A percentile compares a stretch with the other conserved stretches of the same genome.
Evolutionary conservation across 1,284 basidiomycete genomes (phyloP).

Genomic region (Vanrija pseudolonga): DNA sequence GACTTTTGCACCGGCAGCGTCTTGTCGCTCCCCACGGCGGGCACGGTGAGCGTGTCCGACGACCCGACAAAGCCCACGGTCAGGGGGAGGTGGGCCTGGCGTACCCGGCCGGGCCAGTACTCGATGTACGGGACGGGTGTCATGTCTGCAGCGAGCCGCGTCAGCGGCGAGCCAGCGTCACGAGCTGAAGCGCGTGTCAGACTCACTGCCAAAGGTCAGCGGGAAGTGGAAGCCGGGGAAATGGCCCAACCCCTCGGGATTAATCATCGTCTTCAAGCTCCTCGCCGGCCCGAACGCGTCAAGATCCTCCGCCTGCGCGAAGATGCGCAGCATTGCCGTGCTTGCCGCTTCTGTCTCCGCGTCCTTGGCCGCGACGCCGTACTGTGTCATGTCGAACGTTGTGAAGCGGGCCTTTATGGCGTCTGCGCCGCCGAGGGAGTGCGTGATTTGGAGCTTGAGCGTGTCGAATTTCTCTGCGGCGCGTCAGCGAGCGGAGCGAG

Average conservation of each 20-base stretch:
- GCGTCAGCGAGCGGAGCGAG: too few relatives aligned
- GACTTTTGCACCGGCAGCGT: background rate
- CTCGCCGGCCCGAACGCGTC: constrained; percentile 12
- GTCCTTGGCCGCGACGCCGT: constrained; percentile 19
- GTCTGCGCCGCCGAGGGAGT: constrained; percentile 1
- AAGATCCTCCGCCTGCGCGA: constrained; percentile 20
- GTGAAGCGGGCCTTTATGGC: constrained; percentile 4
- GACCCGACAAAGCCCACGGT: constrained; percentile 10
- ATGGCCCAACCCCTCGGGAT: constrained; percentile 21
- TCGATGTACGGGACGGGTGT: constrained; percentile 14
- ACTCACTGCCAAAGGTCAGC: constrained; percentile 4
- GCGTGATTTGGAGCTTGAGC: constrained; percentile 19
- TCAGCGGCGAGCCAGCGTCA: background rate
- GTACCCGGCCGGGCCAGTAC: constrained; percentile 19
- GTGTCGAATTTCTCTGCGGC: constrained; percentile 22
- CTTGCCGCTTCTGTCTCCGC: constrained; percentile 20
- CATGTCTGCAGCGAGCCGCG: background rate
- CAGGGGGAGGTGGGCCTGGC: constrained; percentile 6
- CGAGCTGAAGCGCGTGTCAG: too few relatives aligned
- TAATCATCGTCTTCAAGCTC: constrained; percentile 5
- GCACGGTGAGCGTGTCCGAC: background rate
- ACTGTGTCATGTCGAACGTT: constrained; percentile 22
- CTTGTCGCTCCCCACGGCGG: background rate
- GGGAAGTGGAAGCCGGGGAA: constrained; percentile 19
- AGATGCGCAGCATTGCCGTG: constrained; percentile 24